Percentiles rank a stretch among this genome's conserved stretches.
phyloP scores from a whole-genome alignment of 2,329 filamentous ascomycete species.

The Colletotrichum tropicicola region DNA sequence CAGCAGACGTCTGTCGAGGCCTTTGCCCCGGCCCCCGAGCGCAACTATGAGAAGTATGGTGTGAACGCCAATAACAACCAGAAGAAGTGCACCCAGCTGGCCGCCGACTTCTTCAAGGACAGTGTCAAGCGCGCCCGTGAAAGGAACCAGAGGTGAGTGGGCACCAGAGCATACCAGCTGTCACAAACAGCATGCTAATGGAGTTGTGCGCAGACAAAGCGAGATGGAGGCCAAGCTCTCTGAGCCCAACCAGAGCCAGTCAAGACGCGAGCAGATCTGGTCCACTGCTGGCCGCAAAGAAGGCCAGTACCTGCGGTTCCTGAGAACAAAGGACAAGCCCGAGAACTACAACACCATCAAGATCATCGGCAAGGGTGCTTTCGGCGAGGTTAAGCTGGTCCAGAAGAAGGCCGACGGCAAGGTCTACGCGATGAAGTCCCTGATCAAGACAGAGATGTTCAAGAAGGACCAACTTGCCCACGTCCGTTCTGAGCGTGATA shows the following conservation, averaged over 20 bases:
- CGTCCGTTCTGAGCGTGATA: conserved; percentile 96
- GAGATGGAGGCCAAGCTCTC: conserved; percentile 89
- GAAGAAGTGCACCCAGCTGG: conserved; percentile 74
- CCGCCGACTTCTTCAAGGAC: conserved; percentile 97
- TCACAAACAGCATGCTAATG: not conserved
- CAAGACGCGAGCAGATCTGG: conserved; percentile 85
- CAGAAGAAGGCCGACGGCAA: conserved; percentile 96
- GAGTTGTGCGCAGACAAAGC: conserved; percentile 72
- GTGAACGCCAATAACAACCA: conserved; percentile 73
- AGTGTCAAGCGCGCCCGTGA: conserved; percentile 96
- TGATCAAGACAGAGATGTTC: conserved; percentile 99
- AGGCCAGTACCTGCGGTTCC: conserved; percentile 90
- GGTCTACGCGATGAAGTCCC: conserved; percentile 97
- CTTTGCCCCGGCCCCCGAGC: conserved; percentile 81
- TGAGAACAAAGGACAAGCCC: conserved; percentile 91
- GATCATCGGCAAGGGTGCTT: conserved; percentile 98
- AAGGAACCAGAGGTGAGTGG: conserved; percentile 87
- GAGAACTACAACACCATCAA: conserved; percentile 97
- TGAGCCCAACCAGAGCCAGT: conserved; percentile 77
- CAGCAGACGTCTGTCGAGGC: conserved; percentile 71
- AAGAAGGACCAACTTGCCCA: conserved; percentile 98
- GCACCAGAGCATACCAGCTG: not conserved
- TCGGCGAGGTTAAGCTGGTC: conserved; percentile 97
- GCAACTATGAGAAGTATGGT: conserved; percentile 84
- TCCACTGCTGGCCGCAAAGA: conserved; percentile 87